phyloP scores from a whole-genome alignment of 2,329 filamentous ascomycete genomes.

The Colletotrichum tabaci region DNA sequence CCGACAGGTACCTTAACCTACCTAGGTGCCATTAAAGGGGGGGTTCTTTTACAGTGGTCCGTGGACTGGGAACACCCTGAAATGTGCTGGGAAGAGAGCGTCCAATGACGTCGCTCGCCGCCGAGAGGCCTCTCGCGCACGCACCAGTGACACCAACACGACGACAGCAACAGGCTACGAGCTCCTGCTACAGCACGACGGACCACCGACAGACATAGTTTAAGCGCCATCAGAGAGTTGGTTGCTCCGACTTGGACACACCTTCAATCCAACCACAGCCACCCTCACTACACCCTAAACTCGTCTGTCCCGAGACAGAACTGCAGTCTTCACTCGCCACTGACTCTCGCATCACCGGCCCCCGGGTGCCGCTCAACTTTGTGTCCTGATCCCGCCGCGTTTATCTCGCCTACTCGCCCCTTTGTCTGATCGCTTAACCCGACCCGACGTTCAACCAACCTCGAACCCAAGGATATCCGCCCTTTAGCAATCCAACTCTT shows the following conservation, averaged over 20 bases:
- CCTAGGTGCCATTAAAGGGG: not conserved
- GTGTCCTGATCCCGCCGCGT: slow-evolving; percentile 10
- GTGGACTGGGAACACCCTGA: slow-evolving; percentile 27
- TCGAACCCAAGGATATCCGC: slow-evolving; percentile 1
- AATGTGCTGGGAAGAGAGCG: not conserved
- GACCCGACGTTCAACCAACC: slow-evolving; percentile 27
- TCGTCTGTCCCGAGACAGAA: slow-evolving; percentile 12
- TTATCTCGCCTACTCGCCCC: slow-evolving; percentile 24
- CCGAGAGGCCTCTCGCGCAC: slow-evolving; percentile 40
- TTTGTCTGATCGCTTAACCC: slow-evolving; percentile 24
- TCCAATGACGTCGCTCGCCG: slow-evolving; percentile 40
- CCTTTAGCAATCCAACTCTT: not conserved
- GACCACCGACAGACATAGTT: slow-evolving; percentile 26
- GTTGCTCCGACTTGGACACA: slow-evolving; percentile 10
- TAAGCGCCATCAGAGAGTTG: slow-evolving; percentile 42
- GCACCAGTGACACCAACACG: slow-evolving; percentile 16
- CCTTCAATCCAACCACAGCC: slow-evolving; percentile 36
- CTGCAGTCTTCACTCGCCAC: slow-evolving; percentile 34
- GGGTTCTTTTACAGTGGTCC: not conserved
- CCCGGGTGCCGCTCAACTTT: not conserved
- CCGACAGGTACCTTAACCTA: too few relatives aligned
- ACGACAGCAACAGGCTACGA: not conserved
- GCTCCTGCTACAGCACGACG: slow-evolving; percentile 12
- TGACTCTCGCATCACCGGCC: slow-evolving; percentile 6
- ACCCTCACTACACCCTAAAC: slow-evolving; percentile 32